Percentiles rank a stretch among this genome's conserved stretches.
phyloP scores from a whole-genome alignment of 139 green algal species.

The Raphidocelis subcapitata region DNA sequence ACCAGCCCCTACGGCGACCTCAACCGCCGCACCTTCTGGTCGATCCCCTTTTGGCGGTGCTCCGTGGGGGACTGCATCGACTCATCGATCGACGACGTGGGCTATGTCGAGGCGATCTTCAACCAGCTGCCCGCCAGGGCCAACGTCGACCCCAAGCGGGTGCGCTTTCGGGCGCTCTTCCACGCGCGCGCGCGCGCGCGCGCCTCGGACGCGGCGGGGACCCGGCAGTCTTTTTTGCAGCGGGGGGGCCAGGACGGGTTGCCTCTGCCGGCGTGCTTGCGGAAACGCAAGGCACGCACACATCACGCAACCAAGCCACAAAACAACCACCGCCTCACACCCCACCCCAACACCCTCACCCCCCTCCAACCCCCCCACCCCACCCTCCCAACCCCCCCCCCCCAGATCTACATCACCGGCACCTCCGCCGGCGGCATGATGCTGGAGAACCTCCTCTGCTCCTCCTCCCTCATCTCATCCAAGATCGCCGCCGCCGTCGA shows the following conservation, averaged over 20 bases:
- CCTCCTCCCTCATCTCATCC: slow-evolving; percentile 5
- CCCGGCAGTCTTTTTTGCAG: too few relatives aligned
- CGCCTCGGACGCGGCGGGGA: too few relatives aligned
- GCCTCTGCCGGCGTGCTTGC: too few relatives aligned
- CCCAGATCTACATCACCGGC: slow-evolving; percentile 27
- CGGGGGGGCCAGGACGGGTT: too few relatives aligned
- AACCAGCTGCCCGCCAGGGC: slow-evolving; percentile 5
- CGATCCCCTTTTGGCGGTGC: slow-evolving; percentile 25
- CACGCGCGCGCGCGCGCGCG: too few relatives aligned
- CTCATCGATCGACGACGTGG: slow-evolving; percentile 9
- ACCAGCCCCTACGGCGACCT: too few relatives aligned
- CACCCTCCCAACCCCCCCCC: not conserved
- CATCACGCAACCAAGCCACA: too few relatives aligned
- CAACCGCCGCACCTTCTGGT: slow-evolving; percentile 11
- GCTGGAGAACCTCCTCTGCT: slow-evolving; percentile 28
- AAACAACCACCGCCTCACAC: too few relatives aligned
- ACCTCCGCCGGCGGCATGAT: slow-evolving; percentile 33
- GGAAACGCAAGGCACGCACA: too few relatives aligned
- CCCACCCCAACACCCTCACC: too few relatives aligned
- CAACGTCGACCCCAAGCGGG: not conserved
- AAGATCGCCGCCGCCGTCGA: slow-evolving; percentile 11
- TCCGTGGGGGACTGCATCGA: slow-evolving; percentile 8
- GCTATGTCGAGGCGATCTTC: slow-evolving; percentile 9
- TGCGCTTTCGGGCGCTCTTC: not conserved
- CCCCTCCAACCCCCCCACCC: not conserved